Percentiles rank a stretch among this genome's conserved stretches.
These are phyloP conservation scores for Arabidopsis hybrid DNA, from an alignment of 441 rosid genomes.

Conservation along the genomic window DNA sequence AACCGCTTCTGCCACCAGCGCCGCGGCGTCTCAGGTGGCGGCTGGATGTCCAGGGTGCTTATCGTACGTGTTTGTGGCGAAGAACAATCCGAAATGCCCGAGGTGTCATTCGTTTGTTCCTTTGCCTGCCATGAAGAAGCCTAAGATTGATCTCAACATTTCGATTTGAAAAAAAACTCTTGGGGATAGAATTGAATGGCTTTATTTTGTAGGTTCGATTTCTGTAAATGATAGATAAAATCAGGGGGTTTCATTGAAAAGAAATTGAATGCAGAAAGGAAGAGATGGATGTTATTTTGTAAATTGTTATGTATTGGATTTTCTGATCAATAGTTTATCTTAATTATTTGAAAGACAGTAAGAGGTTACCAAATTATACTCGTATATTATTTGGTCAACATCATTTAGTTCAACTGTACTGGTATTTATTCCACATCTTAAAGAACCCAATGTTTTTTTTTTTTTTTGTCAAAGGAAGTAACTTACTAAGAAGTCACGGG, in stretches of 20 bases:
- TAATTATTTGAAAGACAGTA: not conserved
- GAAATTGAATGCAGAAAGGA: slow-evolving; percentile 6
- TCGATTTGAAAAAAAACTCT: slow-evolving; percentile 56
- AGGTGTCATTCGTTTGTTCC: slow-evolving; percentile 72
- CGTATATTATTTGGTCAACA: not conserved
- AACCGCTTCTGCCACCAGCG: slow-evolving; percentile 35
- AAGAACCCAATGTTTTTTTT: not conserved
- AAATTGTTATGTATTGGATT: slow-evolving; percentile 2
- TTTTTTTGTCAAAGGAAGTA: not conserved
- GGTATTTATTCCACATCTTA: not conserved
- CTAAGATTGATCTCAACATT: slow-evolving; percentile 84
- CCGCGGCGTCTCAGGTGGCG: slow-evolving; percentile 53
- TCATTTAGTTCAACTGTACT: not conserved
- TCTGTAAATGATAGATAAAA: slow-evolving; percentile 55
- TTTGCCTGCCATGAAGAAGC: slow-evolving; percentile 63
- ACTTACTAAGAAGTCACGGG: slow-evolving; percentile 7
- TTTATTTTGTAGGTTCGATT: slow-evolving; percentile 5
- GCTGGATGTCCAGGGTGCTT: slow-evolving; percentile 83
- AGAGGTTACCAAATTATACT: not conserved
- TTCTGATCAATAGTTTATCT: slow-evolving; percentile 14
- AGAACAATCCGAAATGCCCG: slow-evolving; percentile 75
- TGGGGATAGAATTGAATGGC: not conserved
- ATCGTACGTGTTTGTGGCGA: slow-evolving; percentile 71
- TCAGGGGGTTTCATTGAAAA: slow-evolving; percentile 16
- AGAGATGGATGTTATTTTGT: slow-evolving; percentile 6